Evolutionary conservation across 495 filamentous ascomycete species (phyloP), one percentile per base, ranked within the genome.

Genomic region (Polyplosphaeria fusca): DNA sequence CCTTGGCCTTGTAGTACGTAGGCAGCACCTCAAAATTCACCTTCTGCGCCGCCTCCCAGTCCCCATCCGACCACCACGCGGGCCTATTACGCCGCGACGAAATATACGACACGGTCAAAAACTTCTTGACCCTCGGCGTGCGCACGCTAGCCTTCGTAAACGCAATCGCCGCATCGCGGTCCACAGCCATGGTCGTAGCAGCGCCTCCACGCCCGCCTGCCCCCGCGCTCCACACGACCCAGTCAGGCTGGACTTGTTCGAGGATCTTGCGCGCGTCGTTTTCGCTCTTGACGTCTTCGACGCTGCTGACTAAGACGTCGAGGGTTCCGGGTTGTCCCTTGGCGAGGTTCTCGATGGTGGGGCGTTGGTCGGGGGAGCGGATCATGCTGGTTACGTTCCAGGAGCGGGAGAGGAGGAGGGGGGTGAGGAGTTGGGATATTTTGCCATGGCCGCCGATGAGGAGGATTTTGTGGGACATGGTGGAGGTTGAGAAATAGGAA

Each of bases 361-460:
- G 63, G 49, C 83, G 78, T 55, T 93, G 89, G 0, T 79, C 80
- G 9, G 81, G 73, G 63, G 81, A 80, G 60, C 88, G 86, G 67
- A 95, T 86, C 38, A 93, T 75, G 69, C 83, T 87, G 51, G 85
- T 89, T 22, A 95, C 82, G 56, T 77, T 79, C 82, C 88, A 91
- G 55, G 80, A 80, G 55, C 82, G 79, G 40, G 82, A 78, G 51
- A 91, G 77, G 32, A 92, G 81, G 49, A 88, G 76, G 1, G 82
- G 83, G n/a, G 88, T 93, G 11, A 92, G 76, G n/a, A 86, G 75
- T 35, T 86, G 80, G 53, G 86, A 81, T 43, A 93, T 70, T 69
- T 88, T 89, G 71, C 89, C 89, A 74, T 88, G 87, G 61, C 87
- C 88, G 58, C 89, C 89, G 37, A 94, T 82, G 37, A 93, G 72